Evolutionary conservation across 78 protist species (phyloP).

Genomic region (Mantamonas sphyraenae): DNA sequence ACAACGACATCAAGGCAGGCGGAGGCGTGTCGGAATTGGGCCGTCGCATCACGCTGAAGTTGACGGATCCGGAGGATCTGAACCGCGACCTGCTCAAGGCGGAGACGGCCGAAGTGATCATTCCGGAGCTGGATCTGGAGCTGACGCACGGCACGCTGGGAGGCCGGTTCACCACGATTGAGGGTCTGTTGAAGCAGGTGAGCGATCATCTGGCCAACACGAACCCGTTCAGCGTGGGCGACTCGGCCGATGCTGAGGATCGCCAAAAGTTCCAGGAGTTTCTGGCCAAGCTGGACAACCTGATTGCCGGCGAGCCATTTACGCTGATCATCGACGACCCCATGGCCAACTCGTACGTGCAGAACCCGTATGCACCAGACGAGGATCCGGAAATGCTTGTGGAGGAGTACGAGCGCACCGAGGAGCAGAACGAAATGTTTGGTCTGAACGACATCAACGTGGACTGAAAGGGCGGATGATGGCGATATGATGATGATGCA

Average conservation of each 20-base stretch:
- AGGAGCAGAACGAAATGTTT: conserved; percentile 70
- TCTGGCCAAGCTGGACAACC: conserved; percentile 2
- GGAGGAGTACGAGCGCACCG: conserved; percentile 65
- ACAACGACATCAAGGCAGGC: conserved; percentile 72
- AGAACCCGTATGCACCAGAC: conserved; percentile 9
- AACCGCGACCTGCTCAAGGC: conserved; percentile 70
- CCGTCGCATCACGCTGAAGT: conserved; percentile 27
- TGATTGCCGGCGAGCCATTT: conserved; percentile 21
- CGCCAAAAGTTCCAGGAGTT: conserved; percentile 23
- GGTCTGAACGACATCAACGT: conserved; percentile 73
- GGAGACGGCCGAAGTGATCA: conserved; percentile 55
- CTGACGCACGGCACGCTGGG: conserved; percentile 78
- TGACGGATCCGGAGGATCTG: conserved; percentile 58
- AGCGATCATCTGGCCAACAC: conserved; percentile 22
- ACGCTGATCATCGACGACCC: conserved; percentile 80
- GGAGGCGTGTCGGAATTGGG: conserved; percentile 73
- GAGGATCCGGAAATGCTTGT: conserved; percentile 59
- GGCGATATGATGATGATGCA: neutral
- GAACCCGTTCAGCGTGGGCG: conserved; percentile 55
- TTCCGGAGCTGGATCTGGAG: conserved; percentile 66
- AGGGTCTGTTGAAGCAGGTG: conserved; percentile 57
- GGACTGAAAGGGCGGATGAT: neutral
- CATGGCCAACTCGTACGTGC: conserved; percentile 48
- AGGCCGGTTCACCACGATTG: conserved; percentile 82
- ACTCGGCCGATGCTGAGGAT: conserved; percentile 21